Evolutionary conservation across 2,329 filamentous ascomycete genomes (phyloP).

Genomic region (Phialophora tarda): DNA sequence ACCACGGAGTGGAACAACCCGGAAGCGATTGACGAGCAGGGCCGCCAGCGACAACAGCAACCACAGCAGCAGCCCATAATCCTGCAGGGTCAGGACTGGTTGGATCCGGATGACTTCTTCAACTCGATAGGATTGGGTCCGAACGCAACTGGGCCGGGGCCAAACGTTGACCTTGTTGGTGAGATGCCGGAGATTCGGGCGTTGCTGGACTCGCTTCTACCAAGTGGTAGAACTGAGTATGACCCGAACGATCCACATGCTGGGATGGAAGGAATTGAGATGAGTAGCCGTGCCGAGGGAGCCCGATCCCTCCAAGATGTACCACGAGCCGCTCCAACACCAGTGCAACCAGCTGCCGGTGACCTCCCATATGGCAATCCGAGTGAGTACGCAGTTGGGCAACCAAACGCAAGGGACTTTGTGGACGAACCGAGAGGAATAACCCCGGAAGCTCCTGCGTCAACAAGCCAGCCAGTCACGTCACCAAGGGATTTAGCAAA

Average conservation of each 20-base stretch:
- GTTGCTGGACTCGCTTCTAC: not conserved
- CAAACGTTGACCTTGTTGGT: not conserved
- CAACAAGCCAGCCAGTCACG: not conserved
- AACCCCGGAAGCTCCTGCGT: not conserved
- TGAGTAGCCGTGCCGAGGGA: not conserved
- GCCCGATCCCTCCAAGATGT: not conserved
- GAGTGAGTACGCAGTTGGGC: not conserved
- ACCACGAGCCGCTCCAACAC: not conserved
- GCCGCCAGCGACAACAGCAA: not conserved
- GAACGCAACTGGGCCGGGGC: not conserved
- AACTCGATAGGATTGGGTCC: not conserved
- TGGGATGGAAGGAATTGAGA: not conserved
- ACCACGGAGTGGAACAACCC: not conserved
- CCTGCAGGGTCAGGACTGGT: not conserved
- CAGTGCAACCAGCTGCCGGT: not conserved
- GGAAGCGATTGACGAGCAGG: not conserved
- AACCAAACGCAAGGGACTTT: not conserved
- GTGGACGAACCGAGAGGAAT: not conserved
- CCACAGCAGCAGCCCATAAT: not conserved
- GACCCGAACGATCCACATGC: not conserved
- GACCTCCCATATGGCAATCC: not conserved
- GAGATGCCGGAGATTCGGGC: not conserved
- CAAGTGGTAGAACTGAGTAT: not conserved
- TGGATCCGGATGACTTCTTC: not conserved
- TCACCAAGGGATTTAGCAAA: not conserved